Base-by-base conservation (phyloP, 148 eudicot species). In the Vaccinium corymbosum region DNA sequence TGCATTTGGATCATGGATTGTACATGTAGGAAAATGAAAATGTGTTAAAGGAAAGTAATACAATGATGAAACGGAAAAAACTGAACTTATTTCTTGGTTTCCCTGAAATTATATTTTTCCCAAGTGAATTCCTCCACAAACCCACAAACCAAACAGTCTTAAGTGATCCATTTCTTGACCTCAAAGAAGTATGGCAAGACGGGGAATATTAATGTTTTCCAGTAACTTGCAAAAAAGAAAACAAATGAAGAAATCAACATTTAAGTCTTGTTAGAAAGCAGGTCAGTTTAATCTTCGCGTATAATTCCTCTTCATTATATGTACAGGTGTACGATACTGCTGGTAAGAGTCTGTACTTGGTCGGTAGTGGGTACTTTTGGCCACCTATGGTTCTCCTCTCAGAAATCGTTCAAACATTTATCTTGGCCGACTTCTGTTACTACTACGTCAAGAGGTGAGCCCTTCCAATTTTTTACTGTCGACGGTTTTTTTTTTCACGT, bases 381-480 rank as follows among this genome's bases (percentile, higher is more conserved):
- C 51, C 87, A 46, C 88, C 91, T 6, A 81, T 89, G 86, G 90
- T 90, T 75, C 83, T 94, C 25, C 73, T 95, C 2, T 79, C 94
- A 14, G 98, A 95, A 88, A 79, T 89, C 12, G 89, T 95, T 79
- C 98, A 95, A 86, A 95, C 98, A 0, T 93, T 92, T 83, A 95
- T 95, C 38, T 87, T 95, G 86, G 94, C 98, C 0, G 98, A 95
- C 84, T 95, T 95, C 75, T 94, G 98, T 80, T 94, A 93, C 87
- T 95, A 93, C 81, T 95, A 95, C 76, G 83, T 93, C 85, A 95
- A 93, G 83, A 93, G 98, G 98, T 94, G 50, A 80, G 53, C 81
- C 75, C 52, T 29, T 72, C 5, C 8, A 6, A 59, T 27, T 59
- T 29, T 29, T 29, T 22, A 7, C 19, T 0, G 35, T 32, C 27